Conservation (phyloP, 2,329 filamentous ascomycete species). For the Aspergillus melleus region DNA sequence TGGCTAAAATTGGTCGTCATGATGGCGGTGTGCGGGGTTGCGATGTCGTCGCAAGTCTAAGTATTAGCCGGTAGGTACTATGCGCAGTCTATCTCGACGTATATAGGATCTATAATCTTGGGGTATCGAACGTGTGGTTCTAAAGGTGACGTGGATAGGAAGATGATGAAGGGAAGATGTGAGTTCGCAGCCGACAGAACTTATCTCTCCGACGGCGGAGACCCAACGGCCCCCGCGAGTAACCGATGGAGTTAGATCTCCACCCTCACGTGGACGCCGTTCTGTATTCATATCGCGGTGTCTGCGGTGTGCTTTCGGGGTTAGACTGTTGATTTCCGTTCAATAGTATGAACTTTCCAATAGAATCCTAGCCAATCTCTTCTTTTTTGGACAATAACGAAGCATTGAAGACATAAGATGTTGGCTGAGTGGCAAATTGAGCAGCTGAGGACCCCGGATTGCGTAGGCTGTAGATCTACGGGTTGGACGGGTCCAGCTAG, state of each 20-base stretch:
- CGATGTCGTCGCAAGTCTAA: not conserved
- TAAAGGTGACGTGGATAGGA: not conserved
- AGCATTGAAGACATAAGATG: no score
- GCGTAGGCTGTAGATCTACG: not conserved
- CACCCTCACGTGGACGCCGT: constrained; percentile 5
- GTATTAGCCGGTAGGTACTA: not conserved
- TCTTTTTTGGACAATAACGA: no score
- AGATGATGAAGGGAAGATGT: not conserved
- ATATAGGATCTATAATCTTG: not conserved
- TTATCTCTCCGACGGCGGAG: no score
- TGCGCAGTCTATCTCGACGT: not conserved
- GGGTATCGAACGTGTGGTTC: not conserved
- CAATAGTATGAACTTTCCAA: no score
- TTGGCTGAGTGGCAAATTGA: no score
- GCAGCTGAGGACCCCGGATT: not conserved
- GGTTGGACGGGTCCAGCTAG: not conserved
- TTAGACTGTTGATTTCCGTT: not conserved
- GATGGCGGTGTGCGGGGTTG: not conserved
- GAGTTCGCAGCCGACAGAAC: not conserved
- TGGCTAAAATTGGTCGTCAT: constrained; percentile 28
- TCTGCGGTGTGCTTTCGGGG: not conserved
- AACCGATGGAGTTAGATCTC: constrained; percentile 3
- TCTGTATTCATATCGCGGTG: not conserved
- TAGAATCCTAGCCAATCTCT: not conserved
- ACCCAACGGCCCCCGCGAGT: not conserved